A percentile compares a stretch with the other conserved stretches of the same genome.
These are phyloP conservation scores for Phlyctochytrium arcticum DNA, from an alignment of 192 early-diverging fungal genomes.

Conservation along the genomic window DNA sequence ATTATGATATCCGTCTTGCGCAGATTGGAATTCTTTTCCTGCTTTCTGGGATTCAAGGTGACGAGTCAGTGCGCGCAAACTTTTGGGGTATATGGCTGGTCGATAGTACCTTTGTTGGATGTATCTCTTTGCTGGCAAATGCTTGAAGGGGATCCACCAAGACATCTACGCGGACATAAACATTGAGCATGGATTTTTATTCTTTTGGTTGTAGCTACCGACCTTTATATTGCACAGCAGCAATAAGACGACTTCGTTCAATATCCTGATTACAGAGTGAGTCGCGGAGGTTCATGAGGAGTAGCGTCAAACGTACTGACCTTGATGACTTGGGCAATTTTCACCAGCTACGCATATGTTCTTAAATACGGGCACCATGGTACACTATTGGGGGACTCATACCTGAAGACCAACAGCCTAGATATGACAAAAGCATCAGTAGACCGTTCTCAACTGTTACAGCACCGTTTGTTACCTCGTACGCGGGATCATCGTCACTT, in stretches of 20 bases:
- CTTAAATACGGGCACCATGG: too few relatives aligned
- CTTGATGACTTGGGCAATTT: constrained; percentile 22
- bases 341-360: constrained; percentile 9
- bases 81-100: too few relatives aligned
- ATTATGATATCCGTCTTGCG: constrained; percentile 59
- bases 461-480: too few relatives aligned
- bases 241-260: constrained; percentile 15
- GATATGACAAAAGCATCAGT: neutral
- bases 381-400: too few relatives aligned
- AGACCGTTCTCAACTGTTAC: too few relatives aligned
- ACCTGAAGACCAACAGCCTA: neutral
- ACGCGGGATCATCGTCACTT: constrained; percentile 19
- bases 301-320: too few relatives aligned
- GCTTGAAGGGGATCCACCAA: constrained; percentile 18
- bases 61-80: too few relatives aligned
- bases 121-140: constrained; percentile 12
- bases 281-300: too few relatives aligned
- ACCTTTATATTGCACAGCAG: constrained; percentile 18
- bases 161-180: constrained; percentile 5
- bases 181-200: too few relatives aligned
- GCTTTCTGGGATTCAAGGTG: neutral
- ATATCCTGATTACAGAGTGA: constrained; percentile 25
- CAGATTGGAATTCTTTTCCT: constrained; percentile 47
- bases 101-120: constrained; percentile 8
- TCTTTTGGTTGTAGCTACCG: too few relatives aligned